A percentile compares a stretch with the other conserved stretches of the same genome.
These are phyloP conservation scores for Pseudogymnoascus sp. DNA, from an alignment of 2,329 filamentous ascomycete genomes.

Conservation along the genomic window DNA sequence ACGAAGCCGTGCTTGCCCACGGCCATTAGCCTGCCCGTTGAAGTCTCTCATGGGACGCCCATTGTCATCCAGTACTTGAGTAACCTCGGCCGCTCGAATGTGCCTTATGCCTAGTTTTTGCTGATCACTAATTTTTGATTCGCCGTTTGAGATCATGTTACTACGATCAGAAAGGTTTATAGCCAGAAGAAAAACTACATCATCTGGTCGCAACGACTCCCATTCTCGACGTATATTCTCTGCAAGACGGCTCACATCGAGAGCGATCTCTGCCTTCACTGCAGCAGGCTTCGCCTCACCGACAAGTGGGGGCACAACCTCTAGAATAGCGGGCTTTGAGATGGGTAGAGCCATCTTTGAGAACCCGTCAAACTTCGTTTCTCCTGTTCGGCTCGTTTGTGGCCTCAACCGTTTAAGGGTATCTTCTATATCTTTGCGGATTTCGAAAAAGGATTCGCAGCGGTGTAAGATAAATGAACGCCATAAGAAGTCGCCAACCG, in stretches of 20 bases:
- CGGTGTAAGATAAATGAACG: constrained; percentile 83
- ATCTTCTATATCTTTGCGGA: constrained; percentile 83
- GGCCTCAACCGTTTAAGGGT: constrained; percentile 73
- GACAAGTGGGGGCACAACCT: constrained; percentile 74
- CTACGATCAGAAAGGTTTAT: constrained; percentile 54
- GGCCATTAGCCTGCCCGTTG: constrained; percentile 54
- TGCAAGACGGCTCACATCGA: constrained; percentile 75
- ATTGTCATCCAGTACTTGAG: constrained; percentile 80
- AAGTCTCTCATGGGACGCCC: constrained; percentile 63
- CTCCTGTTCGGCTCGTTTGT: constrained; percentile 53
- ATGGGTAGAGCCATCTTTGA: constrained; percentile 91
- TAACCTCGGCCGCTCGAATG: constrained; percentile 75
- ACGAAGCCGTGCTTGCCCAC: constrained; percentile 52
- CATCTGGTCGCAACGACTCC: constrained; percentile 79
- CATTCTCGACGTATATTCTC: constrained; percentile 75
- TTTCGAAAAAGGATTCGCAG: constrained; percentile 86
- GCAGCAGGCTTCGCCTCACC: constrained; percentile 76
- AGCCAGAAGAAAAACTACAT: constrained; percentile 80
- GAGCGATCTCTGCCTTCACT: constrained; percentile 75
- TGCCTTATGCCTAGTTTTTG: constrained; percentile 61
- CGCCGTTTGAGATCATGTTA: constrained; percentile 47
- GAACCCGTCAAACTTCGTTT: constrained; percentile 69
- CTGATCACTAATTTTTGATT: constrained; percentile 37
- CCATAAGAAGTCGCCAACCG: constrained; percentile 95
- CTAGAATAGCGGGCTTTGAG: constrained; percentile 74